A percentile compares a stretch with the other conserved stretches of the same genome.
phyloP scores from a whole-genome alignment of 225 moss, liverwort and hornwort species.

The Lunularia cruciata region DNA sequence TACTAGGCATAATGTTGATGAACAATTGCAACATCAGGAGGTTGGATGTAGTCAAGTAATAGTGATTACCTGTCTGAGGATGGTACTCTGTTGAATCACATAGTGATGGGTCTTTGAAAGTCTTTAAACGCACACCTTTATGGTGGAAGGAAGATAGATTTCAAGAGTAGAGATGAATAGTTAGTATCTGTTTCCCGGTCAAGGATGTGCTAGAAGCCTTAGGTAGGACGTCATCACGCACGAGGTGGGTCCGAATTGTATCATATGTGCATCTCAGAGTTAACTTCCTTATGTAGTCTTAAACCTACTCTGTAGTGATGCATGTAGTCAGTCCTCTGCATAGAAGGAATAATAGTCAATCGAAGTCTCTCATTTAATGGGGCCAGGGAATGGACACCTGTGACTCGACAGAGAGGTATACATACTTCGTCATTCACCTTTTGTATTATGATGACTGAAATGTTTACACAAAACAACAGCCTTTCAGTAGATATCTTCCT shows the following conservation, averaged over 20 bases:
- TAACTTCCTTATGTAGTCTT: neutral
- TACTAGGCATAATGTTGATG: constrained; percentile 43
- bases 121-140: neutral
- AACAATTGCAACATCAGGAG: neutral
- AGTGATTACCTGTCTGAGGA: constrained; percentile 6
- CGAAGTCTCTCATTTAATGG: neutral
- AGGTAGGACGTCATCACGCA: constrained; percentile 6
- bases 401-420: neutral
- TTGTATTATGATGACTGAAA: neutral
- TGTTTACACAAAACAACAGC: neutral
- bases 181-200: neutral
- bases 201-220: constrained; percentile 7
- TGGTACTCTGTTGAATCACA: constrained; percentile 3
- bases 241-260: constrained; percentile 6
- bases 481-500: no score
- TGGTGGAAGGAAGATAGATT: neutral
- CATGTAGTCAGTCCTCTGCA: constrained; percentile 1
- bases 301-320: constrained; percentile 8
- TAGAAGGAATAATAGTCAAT: neutral
- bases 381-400: neutral
- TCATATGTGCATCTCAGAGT: constrained; percentile 15
- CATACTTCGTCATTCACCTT: neutral
- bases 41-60: neutral
- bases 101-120: neutral
- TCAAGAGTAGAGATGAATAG: constrained; percentile 8